Base-by-base conservation (phyloP, 2,329 filamentous ascomycete genomes). In the Colletotrichum sp. region DNA sequence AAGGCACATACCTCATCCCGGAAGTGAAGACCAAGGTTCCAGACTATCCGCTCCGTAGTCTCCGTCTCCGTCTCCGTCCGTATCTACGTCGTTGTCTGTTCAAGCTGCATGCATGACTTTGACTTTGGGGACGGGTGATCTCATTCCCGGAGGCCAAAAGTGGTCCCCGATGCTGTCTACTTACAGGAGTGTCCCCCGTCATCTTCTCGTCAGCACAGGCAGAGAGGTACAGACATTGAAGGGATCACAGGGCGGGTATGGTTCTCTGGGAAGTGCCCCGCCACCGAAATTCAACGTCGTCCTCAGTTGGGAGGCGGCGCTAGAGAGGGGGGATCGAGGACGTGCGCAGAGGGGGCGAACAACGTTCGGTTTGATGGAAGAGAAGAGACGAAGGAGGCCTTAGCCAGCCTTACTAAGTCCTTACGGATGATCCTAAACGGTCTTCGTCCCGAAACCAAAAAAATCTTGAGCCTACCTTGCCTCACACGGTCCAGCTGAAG, bases 351-450 rank as follows among this genome's bases (percentile, higher is more conserved):
- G 60, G 66, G 66, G 66, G 32, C 60, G 48, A 48, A 24, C 21
- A 52, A 73, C 30, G 7, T 24, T 68, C 24, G 24, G 43, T 32
- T 32, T 38, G 58, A 26, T 48, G 34, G 55, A 62, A 55, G 55
- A 67, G 30, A 66, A 52, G 32, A 26, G 32, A 70, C n/a, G 48
- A 65, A 36, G 36, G n/a, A 64, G 58, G 60, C 24, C 26, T 64
- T 58, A 66, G 56, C 71, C 60, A 56, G 58, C 71, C 66, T 70
- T 65, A 70, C 66, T 62, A 72, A 75, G 55, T 24, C 56, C 26
- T 71, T 21, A 66, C 36, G 43, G 55, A 75, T 56, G 32, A 32
- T 56, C 52, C 30, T 55, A 62, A 66, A 67, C 68, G 68, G 55
- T 66, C 61, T 62, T 62, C 55, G 24, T 62, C 36, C 55, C 43